Evolutionary conservation across 1,139 yeast genomes (phyloP).

Genomic region (Hyphopichia fennica): DNA sequence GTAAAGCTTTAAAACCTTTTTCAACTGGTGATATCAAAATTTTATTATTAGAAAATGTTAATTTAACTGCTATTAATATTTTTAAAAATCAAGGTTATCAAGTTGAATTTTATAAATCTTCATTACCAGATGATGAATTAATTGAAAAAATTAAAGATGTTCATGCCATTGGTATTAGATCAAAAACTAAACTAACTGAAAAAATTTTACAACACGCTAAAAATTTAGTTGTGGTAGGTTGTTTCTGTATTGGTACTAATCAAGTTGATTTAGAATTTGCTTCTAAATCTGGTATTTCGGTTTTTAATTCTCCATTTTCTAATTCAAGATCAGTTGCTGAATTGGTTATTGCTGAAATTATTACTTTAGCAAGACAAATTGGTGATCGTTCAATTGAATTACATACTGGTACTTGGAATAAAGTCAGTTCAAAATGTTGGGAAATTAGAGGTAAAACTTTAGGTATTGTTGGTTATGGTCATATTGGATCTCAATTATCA

Average conservation of each 20-base stretch:
- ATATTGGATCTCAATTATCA: conserved; percentile 95
- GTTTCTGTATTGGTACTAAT: conserved; percentile 99
- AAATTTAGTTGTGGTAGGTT: conserved; percentile 88
- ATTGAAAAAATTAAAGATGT: conserved; percentile 91
- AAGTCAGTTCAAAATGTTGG: conserved; percentile 95
- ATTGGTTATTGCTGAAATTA: conserved; percentile 92
- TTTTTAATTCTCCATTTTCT: conserved; percentile 97
- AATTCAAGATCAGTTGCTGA: conserved; percentile 99
- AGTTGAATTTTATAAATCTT: conserved; percentile 89
- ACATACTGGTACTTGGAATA: conserved; percentile 98
- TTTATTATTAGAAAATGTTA: conserved; percentile 86
- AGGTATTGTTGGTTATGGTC: conserved; percentile 98
- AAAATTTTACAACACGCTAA: conserved; percentile 81
- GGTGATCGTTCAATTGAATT: conserved; percentile 96
- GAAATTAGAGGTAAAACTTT: conserved; percentile 98
- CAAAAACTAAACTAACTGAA: conserved; percentile 87
- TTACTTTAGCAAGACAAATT: conserved; percentile 90
- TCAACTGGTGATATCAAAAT: conserved; percentile 92
- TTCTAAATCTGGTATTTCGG: conserved; percentile 91
- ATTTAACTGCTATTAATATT: conserved; percentile 85
- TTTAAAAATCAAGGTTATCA: conserved; percentile 92
- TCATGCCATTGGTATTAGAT: conserved; percentile 97
- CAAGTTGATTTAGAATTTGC: conserved; percentile 94
- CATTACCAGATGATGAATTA: conserved; percentile 89
- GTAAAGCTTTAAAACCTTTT: conserved; percentile 82